Evolutionary conservation across 345 rosid species (phyloP), one percentile per base, ranked within the genome.

Genomic region (Litchi chinensis): DNA sequence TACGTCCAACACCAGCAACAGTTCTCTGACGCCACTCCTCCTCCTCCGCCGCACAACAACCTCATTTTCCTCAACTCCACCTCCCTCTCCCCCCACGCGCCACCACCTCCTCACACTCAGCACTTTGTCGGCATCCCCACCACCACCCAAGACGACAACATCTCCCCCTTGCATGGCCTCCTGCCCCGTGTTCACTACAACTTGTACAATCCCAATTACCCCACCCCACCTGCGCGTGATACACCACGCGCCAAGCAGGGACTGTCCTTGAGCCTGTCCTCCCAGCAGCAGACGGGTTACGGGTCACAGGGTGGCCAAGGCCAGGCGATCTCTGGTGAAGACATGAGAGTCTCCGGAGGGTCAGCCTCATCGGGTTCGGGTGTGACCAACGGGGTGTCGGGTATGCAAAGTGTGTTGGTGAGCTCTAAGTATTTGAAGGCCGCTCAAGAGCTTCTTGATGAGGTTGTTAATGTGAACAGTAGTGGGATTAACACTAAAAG

Each of bases 391-490:
- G 94, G 95, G 8, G 89, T 90, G 15, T 77, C 89, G 28, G 93
- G 92, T 46, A 81, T 90, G 71, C 94, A 91, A 68, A 83, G 89
- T 41, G 91, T 93, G 70, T 22, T 90, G 80, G 59, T 88, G 85
- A 89, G 97, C 90, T 95, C 99, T 44, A 95, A 91, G 90, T 93
- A 88, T 91, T 86, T 95, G 88, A 95, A 95, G 71, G 99, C 98
- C 10, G 90, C 95, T 48, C 98, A 93, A 83, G 99, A 93, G 82
- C 92, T 95, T 59, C 91, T 95, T 13, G 98, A 95, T 60, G 97
- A 95, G 82, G 99, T 95, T 37, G 99, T 90, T 78, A 95, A 86
- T 80, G 98, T 93, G 56, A 91, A 91, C 70, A 83, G 57, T 24
- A 77, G 72, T 40, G 87, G 77, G 19, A 77, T 83, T 52, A 71